Evolutionary conservation across 2,329 filamentous ascomycete genomes (phyloP).

Genomic region (Domatiomyces globalis): DNA sequence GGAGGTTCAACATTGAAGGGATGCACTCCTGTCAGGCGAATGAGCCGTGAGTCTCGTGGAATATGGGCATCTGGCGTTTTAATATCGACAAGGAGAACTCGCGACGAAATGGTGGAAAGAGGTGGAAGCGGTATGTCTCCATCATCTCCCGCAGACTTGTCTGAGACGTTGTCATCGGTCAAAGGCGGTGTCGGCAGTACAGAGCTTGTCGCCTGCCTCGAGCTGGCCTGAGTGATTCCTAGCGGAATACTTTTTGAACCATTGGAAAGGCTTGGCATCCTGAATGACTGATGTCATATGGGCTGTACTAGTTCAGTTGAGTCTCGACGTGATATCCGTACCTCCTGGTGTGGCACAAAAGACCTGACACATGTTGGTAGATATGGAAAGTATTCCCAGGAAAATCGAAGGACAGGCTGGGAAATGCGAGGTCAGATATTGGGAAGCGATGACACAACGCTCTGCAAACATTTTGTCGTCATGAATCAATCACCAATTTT

Average conservation of each 20-base stretch:
- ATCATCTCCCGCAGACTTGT: constrained; percentile 3
- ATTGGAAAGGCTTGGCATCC: background rate
- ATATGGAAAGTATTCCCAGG: background rate
- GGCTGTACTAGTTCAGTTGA: background rate
- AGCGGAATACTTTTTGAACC: background rate
- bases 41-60: constrained; percentile 62
- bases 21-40: constrained; percentile 74
- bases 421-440: background rate
- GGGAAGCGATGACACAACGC: constrained; percentile 1
- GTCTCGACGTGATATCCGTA: background rate
- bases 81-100: constrained; percentile 59
- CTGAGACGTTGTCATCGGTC: constrained; percentile 14
- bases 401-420: background rate
- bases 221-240: background rate
- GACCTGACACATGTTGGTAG: background rate
- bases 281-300: background rate
- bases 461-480: background rate
- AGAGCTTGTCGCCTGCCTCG: constrained; percentile 4
- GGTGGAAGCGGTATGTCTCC: constrained; percentile 48
- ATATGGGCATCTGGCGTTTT: constrained; percentile 77
- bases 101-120: constrained; percentile 39
- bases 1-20: constrained; percentile 87
- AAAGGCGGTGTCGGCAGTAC: constrained; percentile 16
- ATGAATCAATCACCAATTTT: background rate
- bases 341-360: background rate